Percentiles rank a stretch among this genome's conserved stretches.
Evolutionary conservation across 495 filamentous ascomycete genomes (phyloP).

Genomic region (Penicillium malachiteum): DNA sequence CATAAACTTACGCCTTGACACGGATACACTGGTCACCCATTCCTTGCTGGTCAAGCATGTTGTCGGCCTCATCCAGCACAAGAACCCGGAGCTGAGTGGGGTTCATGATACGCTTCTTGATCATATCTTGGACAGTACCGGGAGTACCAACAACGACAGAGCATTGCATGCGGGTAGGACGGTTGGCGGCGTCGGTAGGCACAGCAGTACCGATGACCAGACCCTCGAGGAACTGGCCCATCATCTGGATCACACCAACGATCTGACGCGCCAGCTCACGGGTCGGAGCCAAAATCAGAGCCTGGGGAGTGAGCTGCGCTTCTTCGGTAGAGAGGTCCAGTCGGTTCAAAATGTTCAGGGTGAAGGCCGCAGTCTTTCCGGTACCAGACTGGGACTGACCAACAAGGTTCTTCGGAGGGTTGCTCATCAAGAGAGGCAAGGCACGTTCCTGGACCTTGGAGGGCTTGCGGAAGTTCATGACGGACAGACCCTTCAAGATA

Average conservation of each 20-base stretch:
- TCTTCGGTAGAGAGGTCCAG: slow-evolving; percentile 65
- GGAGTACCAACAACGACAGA: slow-evolving; percentile 91
- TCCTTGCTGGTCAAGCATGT: slow-evolving; percentile 93
- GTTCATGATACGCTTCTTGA: slow-evolving; percentile 69
- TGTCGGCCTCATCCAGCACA: slow-evolving; percentile 91
- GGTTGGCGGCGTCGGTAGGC: slow-evolving; percentile 64
- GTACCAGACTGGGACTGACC: slow-evolving; percentile 98
- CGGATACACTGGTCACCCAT: slow-evolving; percentile 91
- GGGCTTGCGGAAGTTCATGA: slow-evolving; percentile 89
- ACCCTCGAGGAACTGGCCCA: slow-evolving; percentile 77
- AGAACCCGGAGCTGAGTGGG: slow-evolving; percentile 67
- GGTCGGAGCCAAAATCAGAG: slow-evolving; percentile 85
- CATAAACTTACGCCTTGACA: slow-evolving; percentile 68
- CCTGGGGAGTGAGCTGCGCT: slow-evolving; percentile 64
- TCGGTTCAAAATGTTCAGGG: slow-evolving; percentile 84
- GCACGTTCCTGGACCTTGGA: slow-evolving; percentile 97
- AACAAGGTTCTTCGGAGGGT: slow-evolving; percentile 88
- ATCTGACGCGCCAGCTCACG: slow-evolving; percentile 96
- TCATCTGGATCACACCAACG: slow-evolving; percentile 70
- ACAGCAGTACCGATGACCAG: slow-evolving; percentile 76
- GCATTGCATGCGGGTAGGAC: slow-evolving; percentile 60
- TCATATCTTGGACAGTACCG: slow-evolving; percentile 85
- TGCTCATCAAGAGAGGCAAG: slow-evolving; percentile 76
- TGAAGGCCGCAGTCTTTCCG: slow-evolving; percentile 96
- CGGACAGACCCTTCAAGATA: slow-evolving; percentile 62